Conservation (phyloP, 306 rosid genomes). For the Malus asiatica region DNA sequence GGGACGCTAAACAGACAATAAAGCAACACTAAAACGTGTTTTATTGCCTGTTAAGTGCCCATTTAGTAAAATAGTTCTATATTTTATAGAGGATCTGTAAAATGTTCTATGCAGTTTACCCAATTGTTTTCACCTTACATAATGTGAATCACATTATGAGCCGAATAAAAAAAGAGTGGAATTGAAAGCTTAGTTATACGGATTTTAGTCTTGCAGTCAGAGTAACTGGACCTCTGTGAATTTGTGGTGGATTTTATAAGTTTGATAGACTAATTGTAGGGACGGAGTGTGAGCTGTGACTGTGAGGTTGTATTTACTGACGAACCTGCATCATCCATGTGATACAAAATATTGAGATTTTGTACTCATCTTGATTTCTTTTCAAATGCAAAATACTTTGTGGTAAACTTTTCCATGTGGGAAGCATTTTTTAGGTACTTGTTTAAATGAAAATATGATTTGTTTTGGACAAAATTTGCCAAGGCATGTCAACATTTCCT, state of each 20-base stretch:
- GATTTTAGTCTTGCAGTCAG: not conserved
- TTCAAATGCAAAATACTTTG: not conserved
- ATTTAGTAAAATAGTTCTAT: no score
- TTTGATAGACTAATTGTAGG: not conserved
- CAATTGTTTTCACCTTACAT: not conserved
- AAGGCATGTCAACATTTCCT: not conserved
- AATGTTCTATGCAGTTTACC: no score
- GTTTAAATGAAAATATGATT: not conserved
- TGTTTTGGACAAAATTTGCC: not conserved
- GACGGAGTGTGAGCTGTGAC: not conserved
- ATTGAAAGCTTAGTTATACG: not conserved
- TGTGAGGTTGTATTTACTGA: not conserved
- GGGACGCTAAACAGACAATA: no score
- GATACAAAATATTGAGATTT: not conserved
- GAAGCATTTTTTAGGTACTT: not conserved
- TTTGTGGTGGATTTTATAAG: not conserved
- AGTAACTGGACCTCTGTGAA: not conserved
- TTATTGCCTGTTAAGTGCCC: no score
- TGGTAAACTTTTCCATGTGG: not conserved
- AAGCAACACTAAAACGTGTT: no score
- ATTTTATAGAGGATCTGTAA: no score
- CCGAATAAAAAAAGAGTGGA: not conserved
- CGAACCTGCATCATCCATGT: no score
- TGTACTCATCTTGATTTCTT: not conserved
- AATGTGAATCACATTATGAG: not conserved